Base-by-base conservation (phyloP, 495 filamentous ascomycete genomes). In the Xylaria curta region DNA sequence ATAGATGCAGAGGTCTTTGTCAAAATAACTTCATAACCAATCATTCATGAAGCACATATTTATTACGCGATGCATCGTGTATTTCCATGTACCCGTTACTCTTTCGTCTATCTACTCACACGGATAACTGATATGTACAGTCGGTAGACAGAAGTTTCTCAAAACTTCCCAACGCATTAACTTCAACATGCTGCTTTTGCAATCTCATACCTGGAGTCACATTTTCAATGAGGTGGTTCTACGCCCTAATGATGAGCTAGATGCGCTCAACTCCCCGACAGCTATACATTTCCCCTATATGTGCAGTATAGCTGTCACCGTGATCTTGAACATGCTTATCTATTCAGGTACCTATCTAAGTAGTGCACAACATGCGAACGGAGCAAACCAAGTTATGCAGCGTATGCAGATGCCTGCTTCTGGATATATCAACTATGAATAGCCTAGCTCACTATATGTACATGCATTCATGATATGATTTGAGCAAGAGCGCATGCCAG, bases 31-130 rank as follows among this genome's bases (percentile, higher is more conserved):
- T 19, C 46, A 51, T 19, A 38, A 8, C 9, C 66, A 26, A 21
- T 58, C 8, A 58, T 28, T 38, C 24, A 21, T 24, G 19, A 46
- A 51, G 33, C 13, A 24, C 44, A 51, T 21, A 24, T 60, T 24
- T 47, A 7, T n/a, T 5, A 36, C 36, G 73, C 70, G 70, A 79
- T 79, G 77, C 77, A 76, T 77, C 71, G 77, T 79, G 75, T 72
- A 38, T 76, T 76, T 75, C 77, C 70, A 72, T 66, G 72, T 64
- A 21, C 58, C 69, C 68, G 70, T 44, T 40, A 51, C 15, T 71
- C 58, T 36, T 51, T 63, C 65, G 71, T 24, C 19, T 51, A 24
- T 60, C 28, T 68, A 42, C 60, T 54, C 33, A 44, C 65, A 73
- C 5, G 36, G 36, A 38, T 38, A 38, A 38, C 6, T 8, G 1